Conservation (phyloP, 202 grass and related monocot species). For the Panicum virgatum region DNA sequence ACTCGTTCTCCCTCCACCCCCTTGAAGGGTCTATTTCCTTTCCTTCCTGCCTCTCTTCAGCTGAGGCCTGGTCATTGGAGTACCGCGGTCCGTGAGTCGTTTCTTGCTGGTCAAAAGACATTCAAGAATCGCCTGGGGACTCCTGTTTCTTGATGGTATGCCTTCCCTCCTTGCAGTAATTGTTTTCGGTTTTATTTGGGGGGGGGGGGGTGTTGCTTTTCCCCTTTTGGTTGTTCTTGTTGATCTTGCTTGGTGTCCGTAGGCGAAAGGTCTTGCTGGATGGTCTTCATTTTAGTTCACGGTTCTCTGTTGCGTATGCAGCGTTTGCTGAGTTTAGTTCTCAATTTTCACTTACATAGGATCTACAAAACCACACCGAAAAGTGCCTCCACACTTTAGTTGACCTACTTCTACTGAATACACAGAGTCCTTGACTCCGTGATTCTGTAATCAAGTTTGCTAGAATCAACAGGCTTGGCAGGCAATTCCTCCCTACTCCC, state of each 20-base stretch:
- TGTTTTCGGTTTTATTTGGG: neutral
- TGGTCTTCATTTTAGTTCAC: neutral
- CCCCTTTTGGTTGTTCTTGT: neutral
- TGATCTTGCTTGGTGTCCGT: neutral
- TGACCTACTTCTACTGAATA: no score
- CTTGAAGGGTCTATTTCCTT: neutral
- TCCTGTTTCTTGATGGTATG: constrained; percentile 39
- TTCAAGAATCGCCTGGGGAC: neutral
- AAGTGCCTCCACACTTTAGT: neutral
- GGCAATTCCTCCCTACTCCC: neutral
- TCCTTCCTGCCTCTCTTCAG: neutral
- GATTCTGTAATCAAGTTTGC: no score
- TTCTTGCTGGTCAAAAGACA: neutral
- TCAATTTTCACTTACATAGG: neutral
- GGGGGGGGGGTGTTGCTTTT: no score
- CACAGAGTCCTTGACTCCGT: no score
- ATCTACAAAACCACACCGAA: neutral
- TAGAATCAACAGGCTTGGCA: no score
- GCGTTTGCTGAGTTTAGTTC: neutral
- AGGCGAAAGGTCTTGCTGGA: neutral
- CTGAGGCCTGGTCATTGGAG: neutral
- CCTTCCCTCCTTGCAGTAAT: neutral
- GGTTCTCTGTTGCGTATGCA: neutral
- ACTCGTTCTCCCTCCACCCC: neutral
- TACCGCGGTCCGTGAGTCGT: neutral